These are phyloP conservation scores for Laburnicola sp. DNA, from an alignment of 2,329 filamentous ascomycete genomes.

Conservation along the genomic window DNA sequence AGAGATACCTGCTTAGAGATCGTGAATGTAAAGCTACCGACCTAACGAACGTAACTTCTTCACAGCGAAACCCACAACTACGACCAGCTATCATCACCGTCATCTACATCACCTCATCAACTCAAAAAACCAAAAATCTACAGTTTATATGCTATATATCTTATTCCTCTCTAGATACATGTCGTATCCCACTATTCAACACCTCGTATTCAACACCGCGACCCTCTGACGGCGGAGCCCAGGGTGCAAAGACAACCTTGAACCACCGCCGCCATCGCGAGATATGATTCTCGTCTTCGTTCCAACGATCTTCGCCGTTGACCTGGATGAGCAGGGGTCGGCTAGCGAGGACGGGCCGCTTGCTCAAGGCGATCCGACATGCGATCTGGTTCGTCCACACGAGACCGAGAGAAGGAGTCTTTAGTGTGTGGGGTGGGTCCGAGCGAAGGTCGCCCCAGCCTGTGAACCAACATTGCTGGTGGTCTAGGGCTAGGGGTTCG, in stretches of 20 bases:
- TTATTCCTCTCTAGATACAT: constrained; percentile 22
- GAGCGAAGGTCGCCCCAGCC: constrained; percentile 77
- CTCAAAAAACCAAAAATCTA: no score
- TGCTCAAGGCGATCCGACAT: constrained; percentile 78
- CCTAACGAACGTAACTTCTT: no score
- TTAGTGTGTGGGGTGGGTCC: constrained; percentile 51
- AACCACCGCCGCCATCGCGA: constrained; percentile 73
- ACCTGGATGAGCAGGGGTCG: constrained; percentile 32
- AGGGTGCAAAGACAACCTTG: constrained; percentile 88
- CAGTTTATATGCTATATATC: background rate
- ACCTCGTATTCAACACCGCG: constrained; percentile 74
- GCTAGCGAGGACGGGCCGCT: constrained; percentile 59
- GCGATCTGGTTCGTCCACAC: constrained; percentile 91
- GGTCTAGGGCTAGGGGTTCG: constrained; percentile 72
- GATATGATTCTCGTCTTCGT: constrained; percentile 50
- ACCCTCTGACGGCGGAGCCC: constrained; percentile 60
- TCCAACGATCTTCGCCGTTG: constrained; percentile 44
- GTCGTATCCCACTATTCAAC: constrained; percentile 28
- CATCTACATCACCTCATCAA: no score
- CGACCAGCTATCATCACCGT: no score
- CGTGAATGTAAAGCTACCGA: no score
- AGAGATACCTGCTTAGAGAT: no score
- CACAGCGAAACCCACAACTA: no score
- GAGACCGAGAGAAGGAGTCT: constrained; percentile 84
- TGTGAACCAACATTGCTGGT: constrained; percentile 93